Conservation (phyloP, 1,284 basidiomycete species). For the Mycena citricolor region DNA sequence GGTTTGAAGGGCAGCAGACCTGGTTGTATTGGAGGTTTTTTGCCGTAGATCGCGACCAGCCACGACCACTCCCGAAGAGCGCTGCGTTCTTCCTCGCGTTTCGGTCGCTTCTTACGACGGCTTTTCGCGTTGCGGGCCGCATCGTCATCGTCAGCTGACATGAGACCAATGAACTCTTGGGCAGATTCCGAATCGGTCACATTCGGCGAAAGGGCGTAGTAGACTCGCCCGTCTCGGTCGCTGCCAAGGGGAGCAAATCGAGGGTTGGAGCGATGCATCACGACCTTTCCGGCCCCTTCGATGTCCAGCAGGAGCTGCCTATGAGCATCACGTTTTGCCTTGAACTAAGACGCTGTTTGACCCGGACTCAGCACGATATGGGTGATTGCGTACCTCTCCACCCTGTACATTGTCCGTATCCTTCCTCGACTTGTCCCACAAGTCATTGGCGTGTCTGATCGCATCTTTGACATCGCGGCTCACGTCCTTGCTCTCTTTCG, state of each 20-base stretch:
- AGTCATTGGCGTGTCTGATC: constrained; percentile 43
- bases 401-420: constrained; percentile 28
- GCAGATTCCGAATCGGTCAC: constrained; percentile 46
- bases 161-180: constrained; percentile 38
- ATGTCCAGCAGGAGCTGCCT: constrained; percentile 38
- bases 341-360: constrained; percentile 25
- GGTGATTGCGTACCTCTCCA: constrained; percentile 26
- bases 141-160: constrained; percentile 29
- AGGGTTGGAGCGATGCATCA: constrained; percentile 25
- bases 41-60: constrained; percentile 73
- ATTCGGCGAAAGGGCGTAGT: constrained; percentile 55
- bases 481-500: constrained; percentile 53
- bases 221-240: constrained; percentile 51
- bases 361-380: constrained; percentile 1
- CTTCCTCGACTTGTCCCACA: constrained; percentile 42
- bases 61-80: constrained; percentile 63
- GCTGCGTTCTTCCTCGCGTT: constrained; percentile 46
- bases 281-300: constrained; percentile 41
- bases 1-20: constrained; percentile 24
- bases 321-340: constrained; percentile 36
- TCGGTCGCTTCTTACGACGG: constrained; percentile 39
- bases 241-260: constrained; percentile 50
- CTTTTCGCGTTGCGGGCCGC: constrained; percentile 27
- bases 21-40: constrained; percentile 38
- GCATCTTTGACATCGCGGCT: constrained; percentile 50